phyloP scores from a whole-genome alignment of 345 rosid genomes.

The Raphanus sativus region DNA sequence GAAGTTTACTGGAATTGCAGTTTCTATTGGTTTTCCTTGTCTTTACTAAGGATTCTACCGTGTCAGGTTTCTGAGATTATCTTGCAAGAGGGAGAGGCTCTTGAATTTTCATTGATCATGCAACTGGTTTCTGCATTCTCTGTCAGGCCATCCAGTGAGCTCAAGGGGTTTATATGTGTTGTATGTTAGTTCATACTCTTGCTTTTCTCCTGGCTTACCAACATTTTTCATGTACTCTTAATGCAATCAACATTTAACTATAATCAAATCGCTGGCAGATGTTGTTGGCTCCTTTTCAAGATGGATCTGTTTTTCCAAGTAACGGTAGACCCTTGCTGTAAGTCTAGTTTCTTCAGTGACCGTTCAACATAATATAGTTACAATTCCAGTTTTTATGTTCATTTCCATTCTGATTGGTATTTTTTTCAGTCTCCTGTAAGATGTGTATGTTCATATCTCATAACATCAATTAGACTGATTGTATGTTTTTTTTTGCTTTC shows the following conservation, averaged over 20 bases:
- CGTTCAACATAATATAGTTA: not conserved
- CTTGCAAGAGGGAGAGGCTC: constrained; percentile 61
- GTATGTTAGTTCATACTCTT: constrained; percentile 54
- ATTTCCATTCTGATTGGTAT: not conserved
- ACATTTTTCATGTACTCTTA: constrained; percentile 10
- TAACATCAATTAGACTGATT: constrained; percentile 3
- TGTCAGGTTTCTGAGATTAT: constrained; percentile 87
- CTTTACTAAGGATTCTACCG: constrained; percentile 11
- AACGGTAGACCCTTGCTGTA: constrained; percentile 73
- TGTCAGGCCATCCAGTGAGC: constrained; percentile 52
- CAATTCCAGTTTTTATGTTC: not conserved
- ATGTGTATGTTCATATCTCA: not conserved
- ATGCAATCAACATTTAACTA: constrained; percentile 27
- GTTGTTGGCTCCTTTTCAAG: constrained; percentile 93
- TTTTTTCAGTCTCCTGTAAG: not conserved
- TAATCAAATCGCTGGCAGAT: constrained; percentile 68
- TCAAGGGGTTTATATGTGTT: constrained; percentile 75
- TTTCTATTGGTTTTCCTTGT: not conserved
- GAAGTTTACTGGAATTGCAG: constrained; percentile 2
- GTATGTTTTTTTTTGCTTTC: constrained; percentile 51
- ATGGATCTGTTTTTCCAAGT: constrained; percentile 72
- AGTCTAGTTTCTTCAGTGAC: constrained; percentile 39
- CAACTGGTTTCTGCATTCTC: constrained; percentile 76
- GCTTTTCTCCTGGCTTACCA: constrained; percentile 2
- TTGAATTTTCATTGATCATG: constrained; percentile 76